phyloP scores from a whole-genome alignment of 2,329 filamentous ascomycete species.

The Fusarium ramigenum region DNA sequence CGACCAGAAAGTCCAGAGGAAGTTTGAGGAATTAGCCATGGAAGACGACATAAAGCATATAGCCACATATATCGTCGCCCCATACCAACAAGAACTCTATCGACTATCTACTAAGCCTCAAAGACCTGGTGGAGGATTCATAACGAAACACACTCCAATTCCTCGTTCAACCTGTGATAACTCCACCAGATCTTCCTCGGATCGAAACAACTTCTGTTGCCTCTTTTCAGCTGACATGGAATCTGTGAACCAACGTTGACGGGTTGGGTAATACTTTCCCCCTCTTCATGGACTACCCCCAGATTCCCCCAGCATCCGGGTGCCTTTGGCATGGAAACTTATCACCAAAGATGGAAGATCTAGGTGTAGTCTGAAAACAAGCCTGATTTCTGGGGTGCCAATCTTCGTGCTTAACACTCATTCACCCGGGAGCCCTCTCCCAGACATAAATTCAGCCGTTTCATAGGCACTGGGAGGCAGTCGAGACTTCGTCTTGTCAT shows the following conservation, averaged over 20 bases:
- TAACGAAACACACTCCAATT: background rate
- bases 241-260: no score
- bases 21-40: background rate
- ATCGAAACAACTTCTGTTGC: background rate
- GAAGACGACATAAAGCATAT: background rate
- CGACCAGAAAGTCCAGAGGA: background rate
- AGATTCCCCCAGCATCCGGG: background rate
- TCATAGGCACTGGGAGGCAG: background rate
- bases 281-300: background rate
- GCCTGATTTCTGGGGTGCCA: background rate
- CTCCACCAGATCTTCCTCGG: background rate
- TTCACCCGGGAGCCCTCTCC: background rate
- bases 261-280: background rate
- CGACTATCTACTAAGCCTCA: background rate
- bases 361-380: background rate
- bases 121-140: background rate
- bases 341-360: background rate
- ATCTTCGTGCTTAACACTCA: background rate
- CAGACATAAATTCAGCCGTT: background rate
- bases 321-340: background rate
- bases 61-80: background rate
- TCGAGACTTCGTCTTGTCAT: background rate
- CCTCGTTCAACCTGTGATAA: background rate
- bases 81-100: background rate
- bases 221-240: background rate